Base-by-base conservation (phyloP, 768 basidiomycete genomes). In the Amyloporia xantha region DNA sequence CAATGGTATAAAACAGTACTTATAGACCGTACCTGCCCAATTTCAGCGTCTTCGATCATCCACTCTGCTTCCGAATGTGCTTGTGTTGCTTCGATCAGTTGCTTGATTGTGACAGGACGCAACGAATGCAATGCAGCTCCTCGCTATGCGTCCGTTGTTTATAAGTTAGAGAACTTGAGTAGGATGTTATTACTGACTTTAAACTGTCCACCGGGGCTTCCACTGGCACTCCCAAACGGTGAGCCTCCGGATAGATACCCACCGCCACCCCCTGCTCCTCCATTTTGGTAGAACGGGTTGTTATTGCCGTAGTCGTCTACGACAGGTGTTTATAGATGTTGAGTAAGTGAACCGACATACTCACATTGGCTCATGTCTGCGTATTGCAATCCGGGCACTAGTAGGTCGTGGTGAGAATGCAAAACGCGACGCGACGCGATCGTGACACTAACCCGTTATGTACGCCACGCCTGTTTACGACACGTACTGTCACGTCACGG, bases 31-130 rank as follows among this genome's bases (percentile, higher is more conserved):
- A 90, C 94, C 65, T 91, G 89, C 41, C 86, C 86, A 50, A 93
- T 72, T 53, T 93, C 87, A 3, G 74, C 67, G 24, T 82, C 86
- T 50, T 92, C 92, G 27, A 98, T 72, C 51, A 74, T 73, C 82
- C 91, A 96, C 50, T 94, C 91, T 2, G 89, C 85, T 56, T 97
- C 94, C 1, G 85, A 74, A 61, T 95, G 90, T 4, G 83, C 75
- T 70, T 94, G 92, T n/a, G 69, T 74, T 1, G 93, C 86, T 55
- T 78, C 76, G 28, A 72, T 62, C 39, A 96, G 73, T 61, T 95
- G 92, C 44, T 79, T 75, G 57, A 87, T 76, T 2, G 86, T 91
- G 44, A 91, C 76, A 3, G 91, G 90, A 28, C 91, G 75, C 20
- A 85, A 64, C 2, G 82, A 74, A 37, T 75, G 71, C 4, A 65